Conservation (phyloP, 768 basidiomycete species). For the Pisolithus orientalis region DNA sequence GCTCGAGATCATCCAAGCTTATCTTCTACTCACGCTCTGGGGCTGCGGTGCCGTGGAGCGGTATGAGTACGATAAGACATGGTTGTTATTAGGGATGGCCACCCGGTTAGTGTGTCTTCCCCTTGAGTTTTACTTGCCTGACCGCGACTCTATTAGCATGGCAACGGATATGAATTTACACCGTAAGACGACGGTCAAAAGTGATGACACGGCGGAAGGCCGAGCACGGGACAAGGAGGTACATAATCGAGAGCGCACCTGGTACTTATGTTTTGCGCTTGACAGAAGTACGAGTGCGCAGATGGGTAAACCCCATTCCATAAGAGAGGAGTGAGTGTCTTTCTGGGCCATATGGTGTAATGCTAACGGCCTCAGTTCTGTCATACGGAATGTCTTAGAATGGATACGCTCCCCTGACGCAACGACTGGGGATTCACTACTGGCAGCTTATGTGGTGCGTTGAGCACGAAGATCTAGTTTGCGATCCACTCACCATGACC, state of each 20-base stretch:
- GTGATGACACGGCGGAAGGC: constrained; percentile 71
- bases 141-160: constrained; percentile 50
- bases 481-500: not conserved
- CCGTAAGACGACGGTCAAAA: constrained; percentile 62
- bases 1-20: constrained; percentile 94
- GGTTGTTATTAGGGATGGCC: constrained; percentile 83
- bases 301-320: constrained; percentile 93
- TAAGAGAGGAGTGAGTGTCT: constrained; percentile 82
- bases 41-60: constrained; percentile 93
- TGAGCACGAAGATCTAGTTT: not conserved
- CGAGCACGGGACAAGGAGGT: constrained; percentile 76
- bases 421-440: constrained; percentile 54
- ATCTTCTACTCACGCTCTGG: constrained; percentile 83
- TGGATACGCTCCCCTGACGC: constrained; percentile 73
- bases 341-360: not conserved
- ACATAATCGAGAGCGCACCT: constrained; percentile 91
- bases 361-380: constrained; percentile 19
- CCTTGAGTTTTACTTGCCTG: constrained; percentile 1
- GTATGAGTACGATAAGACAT: constrained; percentile 95
- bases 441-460: constrained; percentile 74
- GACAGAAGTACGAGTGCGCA: constrained; percentile 91
- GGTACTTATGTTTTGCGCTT: constrained; percentile 82
- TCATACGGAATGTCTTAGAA: constrained; percentile 73
- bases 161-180: constrained; percentile 95
- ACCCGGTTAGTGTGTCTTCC: constrained; percentile 48